Conservation (phyloP, 306 rosid genomes). For the Begonia fuchsioides region DNA sequence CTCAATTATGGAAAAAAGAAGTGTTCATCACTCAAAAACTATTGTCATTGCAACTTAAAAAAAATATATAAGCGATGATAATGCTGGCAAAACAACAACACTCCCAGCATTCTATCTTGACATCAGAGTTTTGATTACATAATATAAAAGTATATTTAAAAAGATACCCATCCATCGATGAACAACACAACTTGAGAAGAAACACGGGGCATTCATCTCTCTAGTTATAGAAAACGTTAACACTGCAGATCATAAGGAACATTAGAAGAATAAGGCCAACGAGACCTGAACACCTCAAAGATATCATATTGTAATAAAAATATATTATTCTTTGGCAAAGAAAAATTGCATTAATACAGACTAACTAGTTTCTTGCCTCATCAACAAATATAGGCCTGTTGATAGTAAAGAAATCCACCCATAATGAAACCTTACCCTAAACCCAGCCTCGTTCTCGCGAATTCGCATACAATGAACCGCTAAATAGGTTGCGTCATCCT, state of each 20-base stretch:
- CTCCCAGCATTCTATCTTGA: neutral
- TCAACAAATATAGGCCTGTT: neutral
- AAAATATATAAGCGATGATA: neutral
- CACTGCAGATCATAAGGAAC: no score
- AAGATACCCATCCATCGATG: no score
- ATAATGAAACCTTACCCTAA: slow-evolving; percentile 25
- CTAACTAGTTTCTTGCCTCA: neutral
- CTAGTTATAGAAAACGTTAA: no score
- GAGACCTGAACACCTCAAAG: neutral
- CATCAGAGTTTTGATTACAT: neutral
- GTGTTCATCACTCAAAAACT: neutral
- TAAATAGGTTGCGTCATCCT: slow-evolving; percentile 50
- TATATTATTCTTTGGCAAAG: neutral
- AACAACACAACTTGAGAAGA: no score
- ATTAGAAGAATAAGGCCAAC: neutral
- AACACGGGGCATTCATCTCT: no score
- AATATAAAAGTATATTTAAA: no score
- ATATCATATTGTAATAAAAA: no score
- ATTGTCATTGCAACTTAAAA: neutral
- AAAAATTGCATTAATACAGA: neutral
- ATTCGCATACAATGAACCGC: slow-evolving; percentile 70
- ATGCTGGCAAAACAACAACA: neutral
- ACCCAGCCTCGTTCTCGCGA: slow-evolving; percentile 69
- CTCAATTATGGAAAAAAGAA: neutral
- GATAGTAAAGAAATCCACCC: neutral